Evolutionary conservation across 2,329 filamentous ascomycete species (phyloP), one percentile per base, ranked within the genome.

Genomic region (Nothophoma quercina): DNA sequence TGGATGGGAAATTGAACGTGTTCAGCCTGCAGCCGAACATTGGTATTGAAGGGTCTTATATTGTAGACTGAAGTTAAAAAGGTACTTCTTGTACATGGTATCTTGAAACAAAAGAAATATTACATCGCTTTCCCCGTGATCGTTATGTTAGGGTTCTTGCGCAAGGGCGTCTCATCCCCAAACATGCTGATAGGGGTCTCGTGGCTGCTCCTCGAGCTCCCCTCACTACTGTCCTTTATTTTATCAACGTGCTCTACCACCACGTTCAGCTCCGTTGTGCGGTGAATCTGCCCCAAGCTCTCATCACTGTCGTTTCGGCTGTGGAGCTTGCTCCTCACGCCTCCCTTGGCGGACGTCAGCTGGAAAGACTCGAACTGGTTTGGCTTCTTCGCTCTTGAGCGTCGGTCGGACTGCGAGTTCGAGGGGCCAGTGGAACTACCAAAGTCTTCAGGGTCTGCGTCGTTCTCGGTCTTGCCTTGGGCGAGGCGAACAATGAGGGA

Each of bases 401-500:
- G 55, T 8, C 49, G 41, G 7, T 48, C 55, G 2, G 60, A 62
- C 16, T 51, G 58, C 4, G 56, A 51, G n/a, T 63, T 58, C 2
- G 63, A 64, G 2, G 58, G 59, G 3, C 59, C 55, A 2, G 58
- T 61, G 19, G 61, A 62, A 35, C 57, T 65, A 19, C 50, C 18
- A 40, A 65, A 60, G 2, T 55, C 46, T 15, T 62, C 55, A 12
- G 59, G 41, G 29, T 60, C 42, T 58, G 66, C 66, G 40, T 71
- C 69, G 41, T 68, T 70, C 34, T 69, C 60, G 2, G 61, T 34
- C 23, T 58, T 64, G 13, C 70, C 67, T 35, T 63, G 57, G 2
- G 73, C 73, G 33, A 75, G 65, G 33, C 69, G 70, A 7, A 71
- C 70, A 48, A 78, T 75, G 5, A 78, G 68, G 1, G 72, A 71